These are phyloP conservation scores for Claviceps pusilla DNA, from an alignment of 2,329 filamentous ascomycete genomes.

Conservation along the genomic window DNA sequence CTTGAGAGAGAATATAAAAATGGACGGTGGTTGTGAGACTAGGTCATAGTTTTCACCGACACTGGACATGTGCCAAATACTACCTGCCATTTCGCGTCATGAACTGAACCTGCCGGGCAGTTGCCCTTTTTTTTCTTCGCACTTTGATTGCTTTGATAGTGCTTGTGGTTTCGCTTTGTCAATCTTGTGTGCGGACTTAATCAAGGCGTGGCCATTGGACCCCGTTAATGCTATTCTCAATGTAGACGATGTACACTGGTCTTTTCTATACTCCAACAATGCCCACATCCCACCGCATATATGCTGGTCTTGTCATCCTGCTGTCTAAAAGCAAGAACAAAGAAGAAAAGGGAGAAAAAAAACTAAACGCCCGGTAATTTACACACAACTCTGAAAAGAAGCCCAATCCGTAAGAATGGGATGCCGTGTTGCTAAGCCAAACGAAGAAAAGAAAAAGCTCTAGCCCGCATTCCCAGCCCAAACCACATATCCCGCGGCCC, in stretches of 20 bases:
- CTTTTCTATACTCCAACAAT: neutral
- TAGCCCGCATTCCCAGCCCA: neutral
- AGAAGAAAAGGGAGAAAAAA: neutral
- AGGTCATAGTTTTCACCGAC: neutral
- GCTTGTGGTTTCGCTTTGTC: neutral
- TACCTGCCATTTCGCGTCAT: conserved; percentile 14
- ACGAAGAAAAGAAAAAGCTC: neutral
- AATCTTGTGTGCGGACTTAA: too few relatives aligned
- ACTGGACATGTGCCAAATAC: conserved; percentile 7
- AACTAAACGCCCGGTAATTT: neutral
- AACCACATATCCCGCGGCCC: neutral
- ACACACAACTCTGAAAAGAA: neutral
- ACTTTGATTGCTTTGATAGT: neutral
- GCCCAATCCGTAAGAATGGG: neutral
- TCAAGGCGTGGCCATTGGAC: neutral
- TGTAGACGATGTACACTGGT: neutral
- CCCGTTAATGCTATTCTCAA: neutral
- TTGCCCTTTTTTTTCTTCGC: too few relatives aligned
- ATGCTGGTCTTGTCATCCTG: neutral
- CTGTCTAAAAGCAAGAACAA: neutral
- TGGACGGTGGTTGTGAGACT: neutral
- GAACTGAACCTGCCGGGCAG: neutral
- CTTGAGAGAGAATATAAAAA: neutral
- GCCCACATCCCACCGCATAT: neutral
- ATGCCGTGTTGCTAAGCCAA: neutral